Conservation (phyloP, 805 yeast species). For the Ogataea parapolymorpha region DNA sequence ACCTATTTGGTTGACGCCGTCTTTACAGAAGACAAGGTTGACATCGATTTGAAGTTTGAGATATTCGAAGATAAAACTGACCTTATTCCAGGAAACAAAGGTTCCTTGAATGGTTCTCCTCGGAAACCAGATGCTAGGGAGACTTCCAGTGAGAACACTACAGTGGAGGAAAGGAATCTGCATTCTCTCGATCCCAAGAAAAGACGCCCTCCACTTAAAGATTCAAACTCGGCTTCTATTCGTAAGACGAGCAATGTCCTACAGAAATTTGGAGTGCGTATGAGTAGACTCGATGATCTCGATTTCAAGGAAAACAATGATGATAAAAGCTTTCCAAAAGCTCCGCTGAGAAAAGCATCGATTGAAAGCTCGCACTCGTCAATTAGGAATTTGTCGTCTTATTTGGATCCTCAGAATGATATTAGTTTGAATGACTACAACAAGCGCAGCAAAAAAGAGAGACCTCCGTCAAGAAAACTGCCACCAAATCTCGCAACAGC, state of each 20-base stretch:
- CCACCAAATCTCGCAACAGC: background rate
- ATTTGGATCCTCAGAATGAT: slow-evolving; percentile 15
- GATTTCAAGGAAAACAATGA: background rate
- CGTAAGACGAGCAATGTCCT: slow-evolving; percentile 24
- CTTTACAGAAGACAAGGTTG: slow-evolving; percentile 18
- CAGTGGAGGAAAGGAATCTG: no score
- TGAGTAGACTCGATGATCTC: slow-evolving; percentile 25
- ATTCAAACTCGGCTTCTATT: background rate
- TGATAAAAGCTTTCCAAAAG: background rate
- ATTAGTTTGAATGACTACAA: slow-evolving; percentile 23
- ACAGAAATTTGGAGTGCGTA: slow-evolving; percentile 28
- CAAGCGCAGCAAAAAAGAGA: slow-evolving; percentile 1
- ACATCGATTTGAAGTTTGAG: background rate
- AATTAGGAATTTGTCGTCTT: slow-evolving; percentile 26
- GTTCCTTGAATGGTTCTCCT: background rate
- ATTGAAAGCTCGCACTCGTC: slow-evolving; percentile 19
- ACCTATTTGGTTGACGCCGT: slow-evolving; percentile 32
- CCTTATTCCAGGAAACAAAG: slow-evolving; percentile 3
- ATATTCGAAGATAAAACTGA: background rate
- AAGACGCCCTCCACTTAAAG: background rate
- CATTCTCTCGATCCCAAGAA: slow-evolving; percentile 26
- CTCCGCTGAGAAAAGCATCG: background rate
- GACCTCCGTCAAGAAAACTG: background rate
- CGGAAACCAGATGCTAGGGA: no score
- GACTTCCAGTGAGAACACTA: no score